A percentile compares a stretch with the other conserved stretches of the same genome.
phyloP scores from a whole-genome alignment of 225 moss, liverwort and hornwort genomes.

The Antitrichia curtipendula region DNA sequence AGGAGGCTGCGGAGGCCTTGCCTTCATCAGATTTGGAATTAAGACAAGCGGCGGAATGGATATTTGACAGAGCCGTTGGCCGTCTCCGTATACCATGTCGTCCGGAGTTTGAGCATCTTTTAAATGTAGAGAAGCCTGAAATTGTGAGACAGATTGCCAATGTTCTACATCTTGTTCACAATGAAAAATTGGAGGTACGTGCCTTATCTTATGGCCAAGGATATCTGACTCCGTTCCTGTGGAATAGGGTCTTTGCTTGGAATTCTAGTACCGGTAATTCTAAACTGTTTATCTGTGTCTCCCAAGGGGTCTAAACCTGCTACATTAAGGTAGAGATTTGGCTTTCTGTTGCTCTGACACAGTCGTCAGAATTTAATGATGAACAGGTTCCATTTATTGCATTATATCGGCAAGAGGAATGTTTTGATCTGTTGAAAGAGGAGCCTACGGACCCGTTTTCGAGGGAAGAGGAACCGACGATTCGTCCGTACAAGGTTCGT shows the following conservation, averaged over 20 bases:
- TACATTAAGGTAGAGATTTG: background rate
- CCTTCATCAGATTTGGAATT: conserved; percentile 39
- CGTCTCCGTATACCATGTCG: conserved; percentile 32
- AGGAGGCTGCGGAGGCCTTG: conserved; percentile 63
- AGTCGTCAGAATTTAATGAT: background rate
- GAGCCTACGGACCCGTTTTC: conserved; percentile 27
- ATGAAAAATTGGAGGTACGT: conserved; percentile 77
- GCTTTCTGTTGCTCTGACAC: background rate
- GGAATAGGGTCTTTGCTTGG: background rate
- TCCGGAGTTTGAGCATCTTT: conserved; percentile 52
- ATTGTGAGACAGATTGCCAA: conserved; percentile 64
- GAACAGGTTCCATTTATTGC: conserved; percentile 86
- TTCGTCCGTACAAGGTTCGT: conserved; percentile 61
- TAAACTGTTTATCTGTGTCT: background rate
- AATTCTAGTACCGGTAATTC: background rate
- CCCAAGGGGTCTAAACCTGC: background rate
- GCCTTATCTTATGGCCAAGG: background rate
- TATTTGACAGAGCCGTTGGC: conserved; percentile 81
- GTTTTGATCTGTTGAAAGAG: conserved; percentile 54
- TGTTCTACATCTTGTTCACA: conserved; percentile 67
- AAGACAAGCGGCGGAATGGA: conserved; percentile 66
- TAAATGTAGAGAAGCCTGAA: conserved; percentile 48
- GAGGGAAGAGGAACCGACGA: conserved; percentile 22
- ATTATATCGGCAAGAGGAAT: conserved; percentile 81
- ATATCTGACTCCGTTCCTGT: background rate